Conservation (phyloP, 768 basidiomycete species). For the Boletus tomentosulus region DNA sequence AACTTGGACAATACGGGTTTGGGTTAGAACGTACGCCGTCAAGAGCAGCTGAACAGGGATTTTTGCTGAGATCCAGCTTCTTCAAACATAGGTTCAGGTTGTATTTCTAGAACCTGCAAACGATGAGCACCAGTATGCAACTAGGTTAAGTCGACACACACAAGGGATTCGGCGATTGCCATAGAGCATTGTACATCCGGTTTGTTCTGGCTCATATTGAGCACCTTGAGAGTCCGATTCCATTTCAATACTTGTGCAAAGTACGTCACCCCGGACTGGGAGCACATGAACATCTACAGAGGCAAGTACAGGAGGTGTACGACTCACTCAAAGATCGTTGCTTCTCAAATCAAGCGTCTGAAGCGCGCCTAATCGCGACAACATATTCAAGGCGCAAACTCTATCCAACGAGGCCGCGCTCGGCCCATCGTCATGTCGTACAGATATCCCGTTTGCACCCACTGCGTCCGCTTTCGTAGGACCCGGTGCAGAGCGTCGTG, state of each 20-base stretch:
- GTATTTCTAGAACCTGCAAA: conserved; percentile 66
- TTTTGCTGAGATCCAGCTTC: conserved; percentile 88
- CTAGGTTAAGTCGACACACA: conserved; percentile 35
- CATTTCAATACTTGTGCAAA: conserved; percentile 94
- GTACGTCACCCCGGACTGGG: conserved; percentile 73
- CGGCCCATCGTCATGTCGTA: conserved; percentile 40
- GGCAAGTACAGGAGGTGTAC: background rate
- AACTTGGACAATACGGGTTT: too few relatives aligned
- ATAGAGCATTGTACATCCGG: conserved; percentile 79
- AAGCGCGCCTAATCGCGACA: conserved; percentile 82
- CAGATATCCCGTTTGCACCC: conserved; percentile 2
- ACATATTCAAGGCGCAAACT: conserved; percentile 81
- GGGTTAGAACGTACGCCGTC: conserved; percentile 91
- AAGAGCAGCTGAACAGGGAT: conserved; percentile 84
- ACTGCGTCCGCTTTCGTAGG: background rate
- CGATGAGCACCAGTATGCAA: background rate
- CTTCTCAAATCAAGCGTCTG: conserved; percentile 87
- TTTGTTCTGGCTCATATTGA: conserved; percentile 93
- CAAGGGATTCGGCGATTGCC: conserved; percentile 83
- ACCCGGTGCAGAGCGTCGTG: conserved; percentile 41
- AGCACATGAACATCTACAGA: background rate
- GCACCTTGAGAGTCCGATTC: conserved; percentile 89
- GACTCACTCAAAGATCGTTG: conserved; percentile 84
- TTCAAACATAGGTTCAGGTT: conserved; percentile 91
- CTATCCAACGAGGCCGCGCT: conserved; percentile 81